phyloP scores from a whole-genome alignment of 75 land plant genomes.

The Isoetes taiwanensis region DNA sequence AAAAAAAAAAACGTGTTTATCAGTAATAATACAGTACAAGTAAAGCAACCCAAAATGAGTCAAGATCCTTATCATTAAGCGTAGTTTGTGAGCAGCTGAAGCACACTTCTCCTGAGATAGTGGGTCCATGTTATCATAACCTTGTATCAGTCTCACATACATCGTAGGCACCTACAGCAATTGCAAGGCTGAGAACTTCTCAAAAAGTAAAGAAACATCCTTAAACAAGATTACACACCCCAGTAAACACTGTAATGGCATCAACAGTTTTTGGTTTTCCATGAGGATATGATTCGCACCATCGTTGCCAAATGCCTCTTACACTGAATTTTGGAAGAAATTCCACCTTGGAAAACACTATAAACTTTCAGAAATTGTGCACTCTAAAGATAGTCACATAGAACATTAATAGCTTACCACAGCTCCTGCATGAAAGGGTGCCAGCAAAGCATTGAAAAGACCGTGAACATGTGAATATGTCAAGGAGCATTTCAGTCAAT shows the following conservation, averaged over 20 bases:
- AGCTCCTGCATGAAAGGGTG: constrained; percentile 89
- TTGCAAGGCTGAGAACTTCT: not conserved
- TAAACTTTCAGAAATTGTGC: not conserved
- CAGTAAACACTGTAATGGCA: constrained; percentile 85
- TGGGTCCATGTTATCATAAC: constrained; percentile 76
- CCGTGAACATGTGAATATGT: constrained; percentile 87
- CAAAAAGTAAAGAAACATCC: not conserved
- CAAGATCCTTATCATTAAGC: constrained; percentile 61
- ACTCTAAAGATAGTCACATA: not conserved
- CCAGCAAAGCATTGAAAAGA: constrained; percentile 85
- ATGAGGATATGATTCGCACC: constrained; percentile 77
- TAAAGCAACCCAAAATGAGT: not conserved
- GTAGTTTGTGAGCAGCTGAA: constrained; percentile 64
- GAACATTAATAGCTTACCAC: constrained; percentile 11
- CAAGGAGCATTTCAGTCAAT: constrained; percentile 12
- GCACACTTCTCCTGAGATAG: constrained; percentile 51
- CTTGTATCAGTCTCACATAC: constrained; percentile 85
- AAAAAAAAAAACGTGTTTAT: not conserved
- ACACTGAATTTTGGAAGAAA: constrained; percentile 96
- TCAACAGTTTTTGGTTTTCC: constrained; percentile 34
- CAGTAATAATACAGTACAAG: not conserved
- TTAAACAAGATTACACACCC: constrained; percentile 40
- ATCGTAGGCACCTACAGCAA: constrained; percentile 81
- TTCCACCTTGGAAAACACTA: constrained; percentile 48
- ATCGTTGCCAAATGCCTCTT: constrained; percentile 87